A percentile compares a stretch with the other conserved stretches of the same genome.
Conservation (phyloP, 352 stramenopile genomes). For the Phytophthora sp. region DNA sequence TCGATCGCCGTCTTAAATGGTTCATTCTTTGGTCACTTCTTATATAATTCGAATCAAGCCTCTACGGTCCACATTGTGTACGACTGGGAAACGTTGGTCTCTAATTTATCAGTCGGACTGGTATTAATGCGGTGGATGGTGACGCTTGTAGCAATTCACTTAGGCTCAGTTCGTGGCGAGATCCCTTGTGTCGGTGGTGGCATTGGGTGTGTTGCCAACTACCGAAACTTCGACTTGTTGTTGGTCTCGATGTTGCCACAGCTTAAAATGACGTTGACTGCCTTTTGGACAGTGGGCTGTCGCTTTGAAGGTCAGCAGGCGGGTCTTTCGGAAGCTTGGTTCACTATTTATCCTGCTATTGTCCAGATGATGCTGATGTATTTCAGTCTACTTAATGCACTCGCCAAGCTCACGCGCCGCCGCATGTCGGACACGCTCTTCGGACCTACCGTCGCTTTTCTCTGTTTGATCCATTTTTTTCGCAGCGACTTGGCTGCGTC, state of each 20-base stretch:
- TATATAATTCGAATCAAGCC: slow-evolving; percentile 8
- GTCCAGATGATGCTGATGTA: slow-evolving; percentile 32
- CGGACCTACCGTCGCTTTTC: not conserved
- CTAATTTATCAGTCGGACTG: slow-evolving; percentile 35
- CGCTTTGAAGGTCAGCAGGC: slow-evolving; percentile 47
- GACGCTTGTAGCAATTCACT: slow-evolving; percentile 27
- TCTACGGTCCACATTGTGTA: slow-evolving; percentile 25
- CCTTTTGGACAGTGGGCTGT: slow-evolving; percentile 43
- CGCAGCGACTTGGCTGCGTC: slow-evolving; percentile 19
- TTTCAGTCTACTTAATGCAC: slow-evolving; percentile 29
- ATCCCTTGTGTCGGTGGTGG: slow-evolving; percentile 14
- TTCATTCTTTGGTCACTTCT: slow-evolving; percentile 32
- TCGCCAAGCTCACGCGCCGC: slow-evolving; percentile 22
- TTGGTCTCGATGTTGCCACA: slow-evolving; percentile 40
- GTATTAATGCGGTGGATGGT: slow-evolving; percentile 46
- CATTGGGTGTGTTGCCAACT: slow-evolving; percentile 34
- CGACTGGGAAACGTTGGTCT: slow-evolving; percentile 38
- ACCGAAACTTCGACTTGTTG: slow-evolving; percentile 35
- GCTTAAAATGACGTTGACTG: slow-evolving; percentile 38
- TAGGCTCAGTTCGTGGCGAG: not conserved
- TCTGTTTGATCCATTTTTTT: slow-evolving; percentile 19
- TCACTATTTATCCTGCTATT: slow-evolving; percentile 35
- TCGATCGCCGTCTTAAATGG: slow-evolving; percentile 32
- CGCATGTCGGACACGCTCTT: slow-evolving; percentile 19
- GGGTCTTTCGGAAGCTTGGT: slow-evolving; percentile 35